These are phyloP conservation scores for Xylaria nigripes DNA, from an alignment of 495 filamentous ascomycete species.

Conservation along the genomic window DNA sequence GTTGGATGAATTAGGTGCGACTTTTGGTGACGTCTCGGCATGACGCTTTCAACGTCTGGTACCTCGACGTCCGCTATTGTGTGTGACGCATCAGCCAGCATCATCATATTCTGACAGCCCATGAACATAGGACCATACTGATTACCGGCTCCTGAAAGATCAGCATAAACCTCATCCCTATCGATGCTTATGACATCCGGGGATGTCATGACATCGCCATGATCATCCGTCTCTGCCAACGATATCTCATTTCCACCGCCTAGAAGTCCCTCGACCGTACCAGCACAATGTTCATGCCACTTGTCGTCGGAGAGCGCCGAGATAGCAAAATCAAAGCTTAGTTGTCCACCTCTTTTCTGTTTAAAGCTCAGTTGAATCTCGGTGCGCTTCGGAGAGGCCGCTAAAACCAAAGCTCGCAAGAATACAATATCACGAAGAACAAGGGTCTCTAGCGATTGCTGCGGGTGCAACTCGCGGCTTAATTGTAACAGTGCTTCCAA, in stretches of 20 bases:
- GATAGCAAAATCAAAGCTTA: not conserved
- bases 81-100: not conserved
- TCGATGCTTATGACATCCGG: not conserved
- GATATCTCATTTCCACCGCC: not conserved
- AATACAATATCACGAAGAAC: not conserved
- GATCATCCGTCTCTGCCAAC: not conserved
- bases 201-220: not conserved
- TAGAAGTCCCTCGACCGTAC: not conserved
- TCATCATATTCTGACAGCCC: not conserved
- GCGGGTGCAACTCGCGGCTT: slow-evolving; percentile 19
- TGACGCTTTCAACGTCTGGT: not conserved
- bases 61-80: not conserved
- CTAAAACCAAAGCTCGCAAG: not conserved
- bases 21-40: not conserved
- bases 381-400: not conserved
- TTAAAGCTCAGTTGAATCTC: not conserved
- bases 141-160: not conserved
- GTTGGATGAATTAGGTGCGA: slow-evolving; percentile 14
- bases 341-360: not conserved
- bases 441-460: not conserved
- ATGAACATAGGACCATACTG: not conserved
- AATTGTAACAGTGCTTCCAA: slow-evolving; percentile 33
- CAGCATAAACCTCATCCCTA: not conserved
- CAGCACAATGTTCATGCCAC: slow-evolving; percentile 8
- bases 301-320: slow-evolving; percentile 5